Conservation (phyloP, 306 rosid species). For the Begonia fuchsioides region DNA sequence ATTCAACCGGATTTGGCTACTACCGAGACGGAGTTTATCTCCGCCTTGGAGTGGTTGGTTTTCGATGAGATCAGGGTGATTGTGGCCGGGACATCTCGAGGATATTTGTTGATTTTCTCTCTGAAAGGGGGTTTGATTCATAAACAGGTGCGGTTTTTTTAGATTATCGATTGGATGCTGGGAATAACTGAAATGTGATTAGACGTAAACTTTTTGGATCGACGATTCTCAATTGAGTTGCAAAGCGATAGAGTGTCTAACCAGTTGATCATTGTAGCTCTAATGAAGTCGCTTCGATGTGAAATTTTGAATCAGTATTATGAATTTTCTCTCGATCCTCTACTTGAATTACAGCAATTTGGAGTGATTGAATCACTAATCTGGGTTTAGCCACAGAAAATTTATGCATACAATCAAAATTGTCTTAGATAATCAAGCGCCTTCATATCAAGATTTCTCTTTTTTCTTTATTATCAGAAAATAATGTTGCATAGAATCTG, state of each 20-base stretch:
- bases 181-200: neutral
- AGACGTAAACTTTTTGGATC: neutral
- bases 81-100: conserved; percentile 72
- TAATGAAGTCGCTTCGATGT: neutral
- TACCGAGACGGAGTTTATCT: conserved; percentile 45
- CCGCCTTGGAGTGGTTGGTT: conserved; percentile 77
- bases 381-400: no score
- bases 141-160: conserved; percentile 41
- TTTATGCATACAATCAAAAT: no score
- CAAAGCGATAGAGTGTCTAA: neutral
- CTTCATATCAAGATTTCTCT: no score
- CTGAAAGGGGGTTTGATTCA: conserved; percentile 55
- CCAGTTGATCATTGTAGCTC: neutral
- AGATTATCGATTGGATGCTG: conserved; percentile 3
- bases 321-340: no score
- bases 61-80: conserved; percentile 63
- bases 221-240: no score
- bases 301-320: no score
- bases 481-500: no score
- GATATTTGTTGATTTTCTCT: conserved; percentile 60
- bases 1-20: conserved; percentile 74
- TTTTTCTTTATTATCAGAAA: no score
- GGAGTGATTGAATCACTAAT: no score
- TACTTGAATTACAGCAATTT: no score
- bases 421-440: no score